Base-by-base conservation (phyloP, 768 basidiomycete species). In the Suillus tomentosus region DNA sequence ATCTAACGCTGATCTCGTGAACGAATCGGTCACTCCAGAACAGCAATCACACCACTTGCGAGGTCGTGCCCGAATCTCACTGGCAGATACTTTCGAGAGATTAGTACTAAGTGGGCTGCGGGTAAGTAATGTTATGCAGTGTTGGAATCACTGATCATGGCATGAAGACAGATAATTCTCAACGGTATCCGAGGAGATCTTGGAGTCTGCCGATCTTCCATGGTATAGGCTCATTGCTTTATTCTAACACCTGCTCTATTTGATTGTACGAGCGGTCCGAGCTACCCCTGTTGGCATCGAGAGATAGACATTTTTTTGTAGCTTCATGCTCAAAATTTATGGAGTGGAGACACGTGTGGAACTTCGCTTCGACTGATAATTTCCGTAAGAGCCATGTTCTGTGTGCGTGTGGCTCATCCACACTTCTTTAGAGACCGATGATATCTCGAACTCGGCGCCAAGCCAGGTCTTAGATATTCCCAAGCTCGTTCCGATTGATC, bases 151-250 rank as follows among this genome's bases (percentile, higher is more conserved):
- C 27, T 19, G 27, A 31, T 31, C 51, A 50, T 50, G 22, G 22
- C 48, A 53, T 17, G 9, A 17, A 31, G 31, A 31, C 51, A 53
- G 17, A 54, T n/a, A 5, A 22, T 5, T 53, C 10, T 53, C 9
- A 34, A 9, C 7, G 51, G 17, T 31, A 51, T 51, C 51, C 53
- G 31, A 54, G 53, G 53, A 54, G 17, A 54, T 54, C 31, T 54
- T 7, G 5, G 19, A 54, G 17, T 54, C 19, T 34, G 5, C 31
- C 34, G 31, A 34, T 34, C 27, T 34, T 51, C 8, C 3, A 17
- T 31, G 27, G 24, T 5, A 53, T 31, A 34, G 53, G 53, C 31
- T 34, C 10, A 54, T 54, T 3, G 10, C 10, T 19, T 19, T 19
- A 54, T 54, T 54, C 53, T 34, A 34, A 34, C 5, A 10, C 17